Conservation (phyloP, 2,329 filamentous ascomycete species). For the Alternaria triticimaculans region DNA sequence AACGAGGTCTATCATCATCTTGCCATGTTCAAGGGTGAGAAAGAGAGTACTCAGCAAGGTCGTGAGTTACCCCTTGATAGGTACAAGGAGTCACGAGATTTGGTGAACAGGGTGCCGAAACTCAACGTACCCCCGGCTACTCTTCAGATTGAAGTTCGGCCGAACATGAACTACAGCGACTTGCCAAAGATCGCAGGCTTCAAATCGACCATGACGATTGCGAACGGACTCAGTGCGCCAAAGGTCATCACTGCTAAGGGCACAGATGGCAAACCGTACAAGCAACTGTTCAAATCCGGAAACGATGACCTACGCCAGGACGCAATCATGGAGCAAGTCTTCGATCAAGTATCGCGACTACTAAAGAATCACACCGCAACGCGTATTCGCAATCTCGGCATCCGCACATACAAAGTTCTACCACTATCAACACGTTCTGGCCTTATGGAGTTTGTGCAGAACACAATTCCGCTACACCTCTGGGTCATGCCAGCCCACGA, state of each 20-base stretch:
- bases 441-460: conserved; percentile 94
- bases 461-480: conserved; percentile 90
- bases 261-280: conserved; percentile 79
- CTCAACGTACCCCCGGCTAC: conserved; percentile 86
- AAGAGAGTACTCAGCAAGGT: conserved; percentile 69
- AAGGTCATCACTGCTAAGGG: conserved; percentile 88
- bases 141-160: conserved; percentile 78
- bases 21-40: conserved; percentile 69
- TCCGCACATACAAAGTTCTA: conserved; percentile 96
- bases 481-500: conserved; percentile 91
- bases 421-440: conserved; percentile 85
- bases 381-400: conserved; percentile 84
- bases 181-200: conserved; percentile 78
- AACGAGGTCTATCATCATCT: conserved; percentile 70
- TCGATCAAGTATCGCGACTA: conserved; percentile 90
- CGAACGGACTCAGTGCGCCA: conserved; percentile 87
- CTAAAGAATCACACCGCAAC: conserved; percentile 86
- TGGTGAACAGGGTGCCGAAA: conserved; percentile 68
- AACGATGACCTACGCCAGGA: conserved; percentile 97
- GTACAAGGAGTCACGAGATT: conserved; percentile 65
- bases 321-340: conserved; percentile 99
- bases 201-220: conserved; percentile 79
- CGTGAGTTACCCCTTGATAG: conserved; percentile 69
- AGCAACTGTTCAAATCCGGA: conserved; percentile 92
- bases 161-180: conserved; percentile 75